phyloP scores from a whole-genome alignment of 2,329 filamentous ascomycete species.

The Paraphoma sp. region DNA sequence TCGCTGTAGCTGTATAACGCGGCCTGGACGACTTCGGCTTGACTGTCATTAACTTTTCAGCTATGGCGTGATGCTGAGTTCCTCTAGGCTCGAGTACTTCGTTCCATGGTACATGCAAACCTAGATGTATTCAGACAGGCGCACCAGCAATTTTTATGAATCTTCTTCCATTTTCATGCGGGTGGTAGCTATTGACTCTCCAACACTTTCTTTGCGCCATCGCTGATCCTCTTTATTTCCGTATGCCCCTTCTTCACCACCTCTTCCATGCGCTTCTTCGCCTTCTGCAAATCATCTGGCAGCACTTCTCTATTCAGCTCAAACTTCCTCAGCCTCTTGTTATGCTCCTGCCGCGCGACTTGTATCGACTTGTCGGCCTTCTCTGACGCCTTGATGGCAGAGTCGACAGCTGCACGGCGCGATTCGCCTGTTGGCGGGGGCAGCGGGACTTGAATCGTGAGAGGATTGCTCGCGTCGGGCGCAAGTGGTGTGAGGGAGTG shows the following conservation, averaged over 20 bases:
- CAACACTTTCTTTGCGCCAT: conserved; percentile 57
- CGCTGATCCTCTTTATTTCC: conserved; percentile 58
- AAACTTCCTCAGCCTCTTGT: conserved; percentile 56
- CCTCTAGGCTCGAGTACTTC: not conserved
- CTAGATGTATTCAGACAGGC: too few relatives aligned
- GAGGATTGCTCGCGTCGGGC: conserved; percentile 56
- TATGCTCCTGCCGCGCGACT: conserved; percentile 54
- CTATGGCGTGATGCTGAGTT: too few relatives aligned
- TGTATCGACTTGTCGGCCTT: conserved; percentile 51
- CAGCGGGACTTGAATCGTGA: conserved; percentile 62
- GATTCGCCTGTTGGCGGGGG: conserved; percentile 65
- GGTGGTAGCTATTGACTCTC: conserved; percentile 34
- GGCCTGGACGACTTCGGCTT: too few relatives aligned
- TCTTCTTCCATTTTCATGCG: not conserved
- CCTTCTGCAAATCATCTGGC: conserved; percentile 59
- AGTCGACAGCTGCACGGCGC: conserved; percentile 50
- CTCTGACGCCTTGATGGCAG: conserved; percentile 52
- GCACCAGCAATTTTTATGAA: not conserved
- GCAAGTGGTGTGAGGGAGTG: conserved; percentile 60
- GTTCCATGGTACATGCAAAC: not conserved
- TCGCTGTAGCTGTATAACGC: too few relatives aligned
- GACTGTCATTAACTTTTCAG: too few relatives aligned
- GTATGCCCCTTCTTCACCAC: conserved; percentile 56
- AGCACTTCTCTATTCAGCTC: conserved; percentile 51
- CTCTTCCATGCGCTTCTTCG: conserved; percentile 57